Evolutionary conservation across 2,329 filamentous ascomycete genomes (phyloP).

Genomic region (Mycogone perniciosa): DNA sequence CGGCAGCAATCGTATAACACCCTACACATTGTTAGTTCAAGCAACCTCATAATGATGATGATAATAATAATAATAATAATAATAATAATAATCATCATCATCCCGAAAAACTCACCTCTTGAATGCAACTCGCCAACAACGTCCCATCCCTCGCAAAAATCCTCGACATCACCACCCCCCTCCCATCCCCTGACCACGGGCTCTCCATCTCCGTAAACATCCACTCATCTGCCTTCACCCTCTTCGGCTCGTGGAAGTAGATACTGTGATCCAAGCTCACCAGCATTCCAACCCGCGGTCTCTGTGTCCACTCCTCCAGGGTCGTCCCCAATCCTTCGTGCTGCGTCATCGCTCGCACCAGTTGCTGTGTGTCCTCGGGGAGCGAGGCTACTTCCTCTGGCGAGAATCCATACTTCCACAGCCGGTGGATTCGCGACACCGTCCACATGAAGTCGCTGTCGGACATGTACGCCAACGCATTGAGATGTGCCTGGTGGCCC

Average conservation of each 20-base stretch:
- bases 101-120: slow-evolving; percentile 52
- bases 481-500: slow-evolving; percentile 74
- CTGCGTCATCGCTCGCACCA: slow-evolving; percentile 33
- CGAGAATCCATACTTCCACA: slow-evolving; percentile 64
- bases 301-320: slow-evolving; percentile 42
- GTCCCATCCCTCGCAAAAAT: slow-evolving; percentile 66
- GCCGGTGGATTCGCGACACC: slow-evolving; percentile 69
- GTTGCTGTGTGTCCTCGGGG: slow-evolving; percentile 33
- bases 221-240: slow-evolving; percentile 63
- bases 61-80: neutral
- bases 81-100: neutral
- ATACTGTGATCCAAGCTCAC: slow-evolving; percentile 73
- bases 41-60: neutral
- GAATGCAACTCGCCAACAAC: slow-evolving; percentile 70
- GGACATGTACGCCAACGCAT: slow-evolving; percentile 85
- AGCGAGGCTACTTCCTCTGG: slow-evolving; percentile 48
- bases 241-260: slow-evolving; percentile 58
- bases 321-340: slow-evolving; percentile 34
- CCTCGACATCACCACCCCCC: slow-evolving; percentile 68
- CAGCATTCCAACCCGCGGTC: slow-evolving; percentile 72
- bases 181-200: slow-evolving; percentile 72
- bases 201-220: slow-evolving; percentile 75
- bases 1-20: slow-evolving; percentile 45
- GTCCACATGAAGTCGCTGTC: slow-evolving; percentile 94
- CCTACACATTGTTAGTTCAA: slow-evolving; percentile 26